Base-by-base conservation (phyloP, 2,329 filamentous ascomycete species). In the Trichoderma asperellum region DNA sequence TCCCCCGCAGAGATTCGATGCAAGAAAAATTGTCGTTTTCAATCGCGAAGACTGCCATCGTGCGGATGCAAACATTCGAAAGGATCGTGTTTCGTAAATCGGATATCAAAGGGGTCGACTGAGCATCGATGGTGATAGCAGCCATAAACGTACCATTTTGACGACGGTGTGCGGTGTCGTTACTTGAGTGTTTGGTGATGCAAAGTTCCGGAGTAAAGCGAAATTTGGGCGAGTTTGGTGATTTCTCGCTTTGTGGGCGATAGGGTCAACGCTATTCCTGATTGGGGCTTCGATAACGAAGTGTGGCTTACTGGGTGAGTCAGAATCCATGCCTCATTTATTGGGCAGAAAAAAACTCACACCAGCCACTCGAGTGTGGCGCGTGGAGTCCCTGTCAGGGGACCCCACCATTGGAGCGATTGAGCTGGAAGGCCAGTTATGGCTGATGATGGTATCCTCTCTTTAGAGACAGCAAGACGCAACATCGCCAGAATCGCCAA, bases 231-330 rank as follows among this genome's bases (percentile, higher is more conserved):
- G 75, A 78, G 78, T 81, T 81, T 81, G 78, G 76, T 79, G 77
- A 79, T 80, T 81, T 81, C 79, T 80, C 76, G 77, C 76, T 81
- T 82, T 82, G 81, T 82, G 81, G 80, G 81, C 76, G 77, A 74
- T 80, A 80, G 79, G 79, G 80, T 80, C 77, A 74, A 75, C 75
- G 73, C 75, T 73, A 76, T 73, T 72, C 76, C 76, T 75, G 73
- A 78, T 80, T 75, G 71, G 75, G 71, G 73, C 18, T 11, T 69
- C 29, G 21, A 55, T 61, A 57, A 58, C 56, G 40, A 27, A 58
- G 5, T 56, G 68, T 66, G 68, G 68, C 68, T 66, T 53, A 53
- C 57, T 24, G 7, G 40, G n/a, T 53, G 55, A 60, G 68, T 57
- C 68, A 66, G 27, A 47, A 24, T 61, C 55, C 29, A 24, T 70